Evolutionary conservation across 257 asterid species (phyloP).

Genomic region (Forsythia suspensa): DNA sequence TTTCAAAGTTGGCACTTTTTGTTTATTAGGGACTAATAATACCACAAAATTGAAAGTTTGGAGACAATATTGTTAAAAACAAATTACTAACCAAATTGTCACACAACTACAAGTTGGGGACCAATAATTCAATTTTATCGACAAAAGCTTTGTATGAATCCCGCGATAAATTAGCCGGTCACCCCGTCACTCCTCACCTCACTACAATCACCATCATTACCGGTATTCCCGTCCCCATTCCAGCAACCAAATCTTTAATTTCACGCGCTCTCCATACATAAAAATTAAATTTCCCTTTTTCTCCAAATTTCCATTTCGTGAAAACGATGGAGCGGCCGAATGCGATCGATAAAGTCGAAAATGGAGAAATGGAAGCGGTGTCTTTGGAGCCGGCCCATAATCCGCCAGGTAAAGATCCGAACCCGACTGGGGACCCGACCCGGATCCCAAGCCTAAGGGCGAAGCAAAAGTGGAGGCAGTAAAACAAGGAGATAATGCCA

Average conservation of each 20-base stretch:
- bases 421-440: constrained; percentile 28
- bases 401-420: constrained; percentile 25
- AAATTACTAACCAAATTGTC: too few relatives aligned
- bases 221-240: neutral
- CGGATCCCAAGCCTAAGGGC: constrained; percentile 40
- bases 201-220: neutral
- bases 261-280: neutral
- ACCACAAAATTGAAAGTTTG: too few relatives aligned
- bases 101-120: too few relatives aligned
- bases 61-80: too few relatives aligned
- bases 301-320: neutral
- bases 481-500: constrained; percentile 31
- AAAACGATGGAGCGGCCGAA: constrained; percentile 48
- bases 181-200: neutral
- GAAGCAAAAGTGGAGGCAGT: constrained; percentile 21
- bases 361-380: constrained; percentile 36
- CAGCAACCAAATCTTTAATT: neutral
- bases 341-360: constrained; percentile 25
- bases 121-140: too few relatives aligned
- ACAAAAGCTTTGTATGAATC: too few relatives aligned
- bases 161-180: neutral
- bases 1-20: too few relatives aligned
- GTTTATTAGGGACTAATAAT: too few relatives aligned
- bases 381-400: constrained; percentile 29
- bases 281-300: neutral